Evolutionary conservation across 1,284 basidiomycete genomes (phyloP).

Genomic region (Trichosporon sp.): DNA sequence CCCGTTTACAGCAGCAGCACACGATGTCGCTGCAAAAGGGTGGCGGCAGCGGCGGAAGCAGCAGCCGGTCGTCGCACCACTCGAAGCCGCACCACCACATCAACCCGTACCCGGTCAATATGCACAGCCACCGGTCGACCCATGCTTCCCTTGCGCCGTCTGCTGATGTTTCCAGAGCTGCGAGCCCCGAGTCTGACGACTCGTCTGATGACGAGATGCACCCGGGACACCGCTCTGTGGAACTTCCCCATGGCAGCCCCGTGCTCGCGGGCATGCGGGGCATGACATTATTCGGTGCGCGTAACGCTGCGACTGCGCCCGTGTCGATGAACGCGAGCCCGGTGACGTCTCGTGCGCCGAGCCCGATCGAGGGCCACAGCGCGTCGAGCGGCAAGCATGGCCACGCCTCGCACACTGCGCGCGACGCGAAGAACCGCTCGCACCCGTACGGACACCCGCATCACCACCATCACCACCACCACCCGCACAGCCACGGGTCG

Average conservation of each 20-base stretch:
- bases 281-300: conserved; percentile 47
- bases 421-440: conserved; percentile 45
- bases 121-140: conserved; percentile 32
- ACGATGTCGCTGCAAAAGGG: conserved; percentile 13
- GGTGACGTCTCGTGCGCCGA: conserved; percentile 39
- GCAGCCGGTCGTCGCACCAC: conserved; percentile 14
- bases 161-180: conserved; percentile 40
- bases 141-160: conserved; percentile 31
- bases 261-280: conserved; percentile 74
- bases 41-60: conserved; percentile 11
- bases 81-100: conserved; percentile 25
- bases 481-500: conserved; percentile 23
- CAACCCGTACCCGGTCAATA: conserved; percentile 41
- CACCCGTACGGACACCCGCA: conserved; percentile 41
- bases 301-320: conserved; percentile 45
- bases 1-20: conserved; percentile 42
- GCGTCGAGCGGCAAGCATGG: conserved; percentile 49
- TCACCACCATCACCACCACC: conserved; percentile 18
- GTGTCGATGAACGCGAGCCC: conserved; percentile 41
- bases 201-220: conserved; percentile 43
- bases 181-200: conserved; percentile 43
- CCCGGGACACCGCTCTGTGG: conserved; percentile 9
- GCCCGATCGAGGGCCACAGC: conserved; percentile 43
- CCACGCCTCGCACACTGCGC: conserved; percentile 41
- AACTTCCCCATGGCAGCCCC: conserved; percentile 49